A percentile compares a stretch with the other conserved stretches of the same genome.
phyloP scores from a whole-genome alignment of 352 stramenopile species.

The Globisporangium iwayamae region DNA sequence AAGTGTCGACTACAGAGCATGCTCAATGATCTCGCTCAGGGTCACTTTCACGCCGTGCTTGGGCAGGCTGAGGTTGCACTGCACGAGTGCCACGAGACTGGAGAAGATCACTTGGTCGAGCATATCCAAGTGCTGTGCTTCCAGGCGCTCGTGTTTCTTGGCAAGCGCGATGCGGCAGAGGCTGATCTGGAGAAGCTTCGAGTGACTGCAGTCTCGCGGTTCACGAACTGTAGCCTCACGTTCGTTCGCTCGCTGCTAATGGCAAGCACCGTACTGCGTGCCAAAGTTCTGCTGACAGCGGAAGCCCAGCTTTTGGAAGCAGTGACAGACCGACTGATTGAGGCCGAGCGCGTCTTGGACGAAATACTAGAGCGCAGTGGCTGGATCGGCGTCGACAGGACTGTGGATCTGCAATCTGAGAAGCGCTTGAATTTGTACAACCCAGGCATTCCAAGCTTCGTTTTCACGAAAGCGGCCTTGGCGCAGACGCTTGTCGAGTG shows the following conservation, averaged over 20 bases:
- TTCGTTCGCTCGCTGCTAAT: slow-evolving; percentile 42
- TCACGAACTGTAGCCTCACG: slow-evolving; percentile 24
- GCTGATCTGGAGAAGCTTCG: slow-evolving; percentile 24
- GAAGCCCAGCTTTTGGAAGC: slow-evolving; percentile 11
- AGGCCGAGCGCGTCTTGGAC: slow-evolving; percentile 47
- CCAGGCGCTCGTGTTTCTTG: slow-evolving; percentile 38
- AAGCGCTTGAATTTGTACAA: slow-evolving; percentile 57
- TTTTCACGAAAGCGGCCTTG: slow-evolving; percentile 52
- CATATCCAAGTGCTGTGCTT: slow-evolving; percentile 39
- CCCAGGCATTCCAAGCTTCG: slow-evolving; percentile 39
- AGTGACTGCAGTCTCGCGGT: slow-evolving; percentile 17
- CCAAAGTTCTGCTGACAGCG: slow-evolving; percentile 25
- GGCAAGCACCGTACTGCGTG: slow-evolving; percentile 31
- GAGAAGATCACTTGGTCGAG: slow-evolving; percentile 40
- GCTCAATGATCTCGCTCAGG: slow-evolving; percentile 34
- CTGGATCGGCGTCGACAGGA: slow-evolving; percentile 42
- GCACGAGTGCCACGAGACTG: slow-evolving; percentile 28
- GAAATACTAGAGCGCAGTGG: slow-evolving; percentile 43
- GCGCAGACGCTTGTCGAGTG: slow-evolving; percentile 46
- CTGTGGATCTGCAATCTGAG: slow-evolving; percentile 6
- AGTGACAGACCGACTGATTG: slow-evolving; percentile 21
- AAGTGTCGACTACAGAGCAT: slow-evolving; percentile 38
- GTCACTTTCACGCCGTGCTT: slow-evolving; percentile 27
- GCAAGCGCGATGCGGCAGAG: slow-evolving; percentile 26
- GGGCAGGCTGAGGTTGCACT: slow-evolving; percentile 27